These are phyloP conservation scores for Aspergillus sp. DNA, from an alignment of 2,329 filamentous ascomycete genomes.

Conservation along the genomic window DNA sequence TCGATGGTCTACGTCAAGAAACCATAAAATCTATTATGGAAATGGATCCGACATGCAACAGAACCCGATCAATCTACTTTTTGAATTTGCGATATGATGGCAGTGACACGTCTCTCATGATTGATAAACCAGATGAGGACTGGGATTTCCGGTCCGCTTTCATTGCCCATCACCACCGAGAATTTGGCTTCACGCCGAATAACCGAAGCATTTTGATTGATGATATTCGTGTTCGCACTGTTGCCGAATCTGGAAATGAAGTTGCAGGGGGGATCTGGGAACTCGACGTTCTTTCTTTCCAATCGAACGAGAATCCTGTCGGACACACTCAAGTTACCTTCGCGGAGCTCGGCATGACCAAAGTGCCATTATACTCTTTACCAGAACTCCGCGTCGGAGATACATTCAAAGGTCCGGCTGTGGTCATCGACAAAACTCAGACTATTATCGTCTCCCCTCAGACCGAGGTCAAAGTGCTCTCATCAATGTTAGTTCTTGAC, in stretches of 20 bases:
- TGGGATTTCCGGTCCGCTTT: constrained; percentile 33
- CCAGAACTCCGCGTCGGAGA: too few species aligned
- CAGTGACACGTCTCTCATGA: constrained; percentile 46
- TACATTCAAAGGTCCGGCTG: constrained; percentile 28
- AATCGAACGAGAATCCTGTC: too few species aligned
- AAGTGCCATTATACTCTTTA: too few species aligned
- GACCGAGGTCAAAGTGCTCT: too few species aligned
- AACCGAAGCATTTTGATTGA: constrained; percentile 34
- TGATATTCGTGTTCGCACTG: constrained; percentile 36
- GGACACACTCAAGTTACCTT: too few species aligned
- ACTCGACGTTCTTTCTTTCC: too few species aligned
- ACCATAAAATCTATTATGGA: too few species aligned
- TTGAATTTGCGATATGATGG: constrained; percentile 47
- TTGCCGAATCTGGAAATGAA: constrained; percentile 11
- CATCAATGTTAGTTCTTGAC: too few species aligned
- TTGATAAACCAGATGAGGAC: constrained; percentile 20
- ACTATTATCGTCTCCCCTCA: constrained; percentile 40
- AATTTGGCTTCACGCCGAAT: constrained; percentile 38
- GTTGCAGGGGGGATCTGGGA: too few species aligned
- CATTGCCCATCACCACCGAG: constrained; percentile 32
- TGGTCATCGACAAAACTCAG: constrained; percentile 44
- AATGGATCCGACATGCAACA: too few species aligned
- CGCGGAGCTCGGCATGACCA: too few species aligned
- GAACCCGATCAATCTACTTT: too few species aligned
- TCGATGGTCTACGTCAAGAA: constrained; percentile 19